Conservation (phyloP, 495 filamentous ascomycete species). For the Thermothielavioides terrestris region DNA sequence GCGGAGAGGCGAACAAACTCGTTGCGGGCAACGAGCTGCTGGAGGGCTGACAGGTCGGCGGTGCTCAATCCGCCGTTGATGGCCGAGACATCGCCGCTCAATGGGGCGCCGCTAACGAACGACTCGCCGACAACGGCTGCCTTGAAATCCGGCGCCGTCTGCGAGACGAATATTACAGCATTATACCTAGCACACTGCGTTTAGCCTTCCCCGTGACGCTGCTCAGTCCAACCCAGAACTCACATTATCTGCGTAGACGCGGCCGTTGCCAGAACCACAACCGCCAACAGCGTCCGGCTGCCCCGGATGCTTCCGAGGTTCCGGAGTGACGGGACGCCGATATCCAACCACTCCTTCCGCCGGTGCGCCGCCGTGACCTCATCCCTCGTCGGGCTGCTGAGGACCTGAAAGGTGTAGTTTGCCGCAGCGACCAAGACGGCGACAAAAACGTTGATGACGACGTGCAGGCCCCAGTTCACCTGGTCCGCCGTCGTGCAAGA, state of each 20-base stretch:
- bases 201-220: too few species aligned
- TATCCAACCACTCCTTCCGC: conserved; percentile 43
- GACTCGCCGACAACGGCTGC: conserved; percentile 31
- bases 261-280: conserved; percentile 29
- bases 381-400: conserved; percentile 43
- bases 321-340: conserved; percentile 42
- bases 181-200: conserved; percentile 42
- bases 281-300: conserved; percentile 29
- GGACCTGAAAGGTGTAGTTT: conserved; percentile 43
- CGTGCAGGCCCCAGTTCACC: conserved; percentile 31
- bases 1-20: conserved; percentile 23
- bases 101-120: conserved; percentile 29
- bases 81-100: conserved; percentile 26
- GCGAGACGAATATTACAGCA: conserved; percentile 36
- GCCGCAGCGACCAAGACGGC: conserved; percentile 33
- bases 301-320: conserved; percentile 37
- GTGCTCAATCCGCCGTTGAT: conserved; percentile 26
- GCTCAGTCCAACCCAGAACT: conserved; percentile 11
- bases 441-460: conserved; percentile 29
- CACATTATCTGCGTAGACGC: conserved; percentile 38
- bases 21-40: conserved; percentile 20
- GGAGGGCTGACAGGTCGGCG: conserved; percentile 28
- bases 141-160: conserved; percentile 26
- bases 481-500: conserved; percentile 23
- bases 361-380: conserved; percentile 44